Evolutionary conservation across 2,329 filamentous ascomycete species (phyloP).

Genomic region (Endocalyx cinctus): DNA sequence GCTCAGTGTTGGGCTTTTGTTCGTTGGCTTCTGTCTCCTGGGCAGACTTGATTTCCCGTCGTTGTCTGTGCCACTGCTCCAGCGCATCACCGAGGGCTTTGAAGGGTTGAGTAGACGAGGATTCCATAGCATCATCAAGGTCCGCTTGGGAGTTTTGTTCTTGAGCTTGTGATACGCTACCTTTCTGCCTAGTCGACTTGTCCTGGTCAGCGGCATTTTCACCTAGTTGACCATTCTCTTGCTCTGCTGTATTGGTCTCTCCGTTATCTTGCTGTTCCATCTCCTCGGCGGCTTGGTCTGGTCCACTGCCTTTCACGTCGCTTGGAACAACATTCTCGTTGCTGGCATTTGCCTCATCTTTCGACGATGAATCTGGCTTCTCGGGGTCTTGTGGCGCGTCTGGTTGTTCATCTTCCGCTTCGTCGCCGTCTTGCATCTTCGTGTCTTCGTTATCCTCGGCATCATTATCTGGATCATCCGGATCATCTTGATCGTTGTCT

Average conservation of each 20-base stretch:
- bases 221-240: constrained; percentile 62
- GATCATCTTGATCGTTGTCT: too few relatives aligned
- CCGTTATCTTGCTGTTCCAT: constrained; percentile 59
- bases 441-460: constrained; percentile 49
- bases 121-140: constrained; percentile 36
- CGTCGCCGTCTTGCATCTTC: constrained; percentile 25
- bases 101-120: constrained; percentile 64
- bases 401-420: constrained; percentile 30
- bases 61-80: constrained; percentile 87
- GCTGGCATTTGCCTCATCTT: constrained; percentile 47
- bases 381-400: constrained; percentile 25
- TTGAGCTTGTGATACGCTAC: constrained; percentile 44
- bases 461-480: constrained; percentile 46
- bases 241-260: constrained; percentile 56
- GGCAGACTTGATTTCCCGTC: constrained; percentile 71
- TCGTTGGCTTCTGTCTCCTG: constrained; percentile 50
- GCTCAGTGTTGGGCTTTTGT: constrained; percentile 44
- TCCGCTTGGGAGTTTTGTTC: constrained; percentile 40
- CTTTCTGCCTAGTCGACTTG: constrained; percentile 59
- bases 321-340: constrained; percentile 60
- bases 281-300: constrained; percentile 60
- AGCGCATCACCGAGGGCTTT: constrained; percentile 92
- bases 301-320: constrained; percentile 59
- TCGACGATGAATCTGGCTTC: constrained; percentile 22
- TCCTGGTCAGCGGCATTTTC: constrained; percentile 61